These are phyloP conservation scores for Yueomyces sp. DNA, from an alignment of 805 yeast genomes.

Conservation along the genomic window DNA sequence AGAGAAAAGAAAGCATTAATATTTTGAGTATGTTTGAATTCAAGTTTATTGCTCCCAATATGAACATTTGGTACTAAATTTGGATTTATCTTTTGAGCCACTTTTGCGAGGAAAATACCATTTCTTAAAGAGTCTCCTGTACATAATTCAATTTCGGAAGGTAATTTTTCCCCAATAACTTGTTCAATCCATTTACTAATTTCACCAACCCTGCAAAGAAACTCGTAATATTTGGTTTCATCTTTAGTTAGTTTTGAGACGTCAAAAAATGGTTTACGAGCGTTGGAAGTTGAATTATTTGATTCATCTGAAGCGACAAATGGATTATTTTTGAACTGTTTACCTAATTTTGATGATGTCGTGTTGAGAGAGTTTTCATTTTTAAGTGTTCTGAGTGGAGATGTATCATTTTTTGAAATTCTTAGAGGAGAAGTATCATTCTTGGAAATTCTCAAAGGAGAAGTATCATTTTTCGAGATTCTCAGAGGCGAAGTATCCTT, in stretches of 20 bases:
- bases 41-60: slow-evolving; percentile 48
- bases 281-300: background rate
- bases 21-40: slow-evolving; percentile 86
- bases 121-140: slow-evolving; percentile 54
- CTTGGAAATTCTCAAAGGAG: background rate
- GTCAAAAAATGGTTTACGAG: slow-evolving; percentile 1
- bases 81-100: slow-evolving; percentile 63
- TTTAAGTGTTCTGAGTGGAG: background rate
- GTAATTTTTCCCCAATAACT: slow-evolving; percentile 43
- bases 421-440: background rate
- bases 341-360: background rate
- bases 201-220: slow-evolving; percentile 66
- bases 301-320: background rate
- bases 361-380: background rate
- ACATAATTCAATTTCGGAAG: slow-evolving; percentile 40
- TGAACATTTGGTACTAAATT: slow-evolving; percentile 39
- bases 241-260: slow-evolving; percentile 3
- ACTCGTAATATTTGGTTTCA: slow-evolving; percentile 49
- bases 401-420: no score
- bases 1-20: slow-evolving; percentile 71
- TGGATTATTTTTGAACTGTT: background rate
- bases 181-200: slow-evolving; percentile 72
- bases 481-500: no score
- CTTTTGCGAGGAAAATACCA: slow-evolving; percentile 75
- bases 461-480: background rate